phyloP scores from a whole-genome alignment of 1,284 basidiomycete genomes.

The Waitea zeae region DNA sequence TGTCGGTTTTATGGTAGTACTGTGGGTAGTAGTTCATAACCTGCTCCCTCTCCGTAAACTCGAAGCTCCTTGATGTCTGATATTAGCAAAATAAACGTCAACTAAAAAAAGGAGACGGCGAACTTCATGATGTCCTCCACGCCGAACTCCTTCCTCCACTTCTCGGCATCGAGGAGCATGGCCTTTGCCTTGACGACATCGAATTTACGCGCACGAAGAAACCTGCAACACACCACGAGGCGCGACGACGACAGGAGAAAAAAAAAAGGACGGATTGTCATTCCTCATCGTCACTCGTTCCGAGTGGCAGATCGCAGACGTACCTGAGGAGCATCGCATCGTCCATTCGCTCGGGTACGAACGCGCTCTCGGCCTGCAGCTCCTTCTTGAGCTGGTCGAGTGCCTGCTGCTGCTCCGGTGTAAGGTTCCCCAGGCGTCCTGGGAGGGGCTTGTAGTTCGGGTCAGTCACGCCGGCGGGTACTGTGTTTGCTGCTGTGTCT shows the following conservation, averaged over 20 bases:
- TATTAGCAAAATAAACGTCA: not conserved
- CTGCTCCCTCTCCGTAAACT: slow-evolving; percentile 71
- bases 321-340: slow-evolving; percentile 66
- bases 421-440: slow-evolving; percentile 74
- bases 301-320: slow-evolving; percentile 4
- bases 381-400: slow-evolving; percentile 61
- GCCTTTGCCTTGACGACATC: slow-evolving; percentile 68
- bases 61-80: slow-evolving; percentile 61
- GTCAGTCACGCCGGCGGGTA: slow-evolving; percentile 47
- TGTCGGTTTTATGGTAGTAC: slow-evolving; percentile 94
- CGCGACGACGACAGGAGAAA: not conserved
- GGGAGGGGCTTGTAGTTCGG: slow-evolving; percentile 54
- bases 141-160: slow-evolving; percentile 84
- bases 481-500: too few species aligned
- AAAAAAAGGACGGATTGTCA: slow-evolving; percentile 1
- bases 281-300: slow-evolving; percentile 1
- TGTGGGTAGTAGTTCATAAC: slow-evolving; percentile 94
- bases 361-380: slow-evolving; percentile 40
- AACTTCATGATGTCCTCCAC: slow-evolving; percentile 81
- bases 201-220: slow-evolving; percentile 88
- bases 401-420: slow-evolving; percentile 47
- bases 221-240: too few species aligned
- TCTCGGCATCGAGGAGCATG: slow-evolving; percentile 74
- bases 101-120: too few species aligned
- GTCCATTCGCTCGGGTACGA: slow-evolving; percentile 60